A percentile compares a stretch with the other conserved stretches of the same genome.
Evolutionary conservation across 345 rosid genomes (phyloP).

Genomic region (Alliaria petiolata): DNA sequence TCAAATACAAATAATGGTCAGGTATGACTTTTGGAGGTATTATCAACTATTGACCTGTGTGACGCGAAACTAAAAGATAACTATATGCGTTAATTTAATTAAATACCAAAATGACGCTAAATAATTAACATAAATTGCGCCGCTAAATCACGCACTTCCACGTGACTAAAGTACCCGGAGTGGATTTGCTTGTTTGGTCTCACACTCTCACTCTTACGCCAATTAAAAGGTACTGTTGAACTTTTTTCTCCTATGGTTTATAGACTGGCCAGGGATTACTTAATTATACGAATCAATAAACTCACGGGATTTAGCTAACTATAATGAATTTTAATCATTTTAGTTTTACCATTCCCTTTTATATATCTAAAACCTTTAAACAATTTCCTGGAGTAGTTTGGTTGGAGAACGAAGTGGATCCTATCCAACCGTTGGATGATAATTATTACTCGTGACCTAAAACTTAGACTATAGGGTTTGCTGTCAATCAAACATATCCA

Average conservation of each 20-base stretch:
- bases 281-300: not conserved
- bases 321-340: not conserved
- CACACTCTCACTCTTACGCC: constrained; percentile 28
- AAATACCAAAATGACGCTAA: not conserved
- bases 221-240: not conserved
- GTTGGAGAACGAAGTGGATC: constrained; percentile 13
- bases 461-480: constrained; percentile 31
- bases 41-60: not conserved
- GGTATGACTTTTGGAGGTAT: not conserved
- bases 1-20: too few species aligned
- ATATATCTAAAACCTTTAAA: not conserved
- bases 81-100: not conserved
- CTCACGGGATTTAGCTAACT: constrained; percentile 14
- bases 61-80: not conserved
- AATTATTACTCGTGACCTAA: constrained; percentile 35
- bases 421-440: constrained; percentile 17
- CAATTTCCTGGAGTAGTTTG: constrained; percentile 9
- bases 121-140: constrained; percentile 23
- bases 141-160: constrained; percentile 29
- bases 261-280: constrained; percentile 11
- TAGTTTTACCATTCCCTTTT: too few species aligned
- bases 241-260: constrained; percentile 7
- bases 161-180: not conserved
- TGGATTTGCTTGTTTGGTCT: constrained; percentile 29
- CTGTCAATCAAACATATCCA: constrained; percentile 22